phyloP scores from a whole-genome alignment of 1,284 basidiomycete species.

The Trichosporon ovoides region DNA sequence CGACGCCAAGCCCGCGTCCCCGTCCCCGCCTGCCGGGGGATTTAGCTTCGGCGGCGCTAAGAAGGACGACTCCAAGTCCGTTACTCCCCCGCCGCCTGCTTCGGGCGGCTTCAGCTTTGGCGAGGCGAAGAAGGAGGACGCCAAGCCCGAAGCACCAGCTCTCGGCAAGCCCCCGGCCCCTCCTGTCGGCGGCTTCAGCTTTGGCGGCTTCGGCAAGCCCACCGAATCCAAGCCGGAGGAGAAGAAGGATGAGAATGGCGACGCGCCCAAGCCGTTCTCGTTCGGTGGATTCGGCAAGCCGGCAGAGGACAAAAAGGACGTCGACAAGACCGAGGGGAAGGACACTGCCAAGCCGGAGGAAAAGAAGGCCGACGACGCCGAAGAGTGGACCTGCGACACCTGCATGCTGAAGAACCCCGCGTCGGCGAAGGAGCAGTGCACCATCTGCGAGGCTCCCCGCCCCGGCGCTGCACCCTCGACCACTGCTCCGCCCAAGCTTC shows the following conservation, averaged over 20 bases:
- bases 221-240: not conserved
- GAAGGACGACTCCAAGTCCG: not conserved
- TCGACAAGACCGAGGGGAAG: not conserved
- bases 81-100: not conserved
- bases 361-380: not conserved
- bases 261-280: conserved; percentile 1
- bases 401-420: conserved; percentile 54
- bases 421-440: conserved; percentile 53
- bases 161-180: not conserved
- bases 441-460: conserved; percentile 53
- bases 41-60: conserved; percentile 15
- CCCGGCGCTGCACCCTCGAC: conserved; percentile 23
- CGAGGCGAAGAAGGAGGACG: not conserved
- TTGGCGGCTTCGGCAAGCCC: conserved; percentile 17
- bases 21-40: not conserved
- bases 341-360: not conserved
- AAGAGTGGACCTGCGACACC: conserved; percentile 52
- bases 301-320: not conserved
- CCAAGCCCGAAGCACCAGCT: conserved; percentile 5
- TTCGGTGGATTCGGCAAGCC: conserved; percentile 6
- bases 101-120: conserved; percentile 11
- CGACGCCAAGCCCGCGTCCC: not conserved
- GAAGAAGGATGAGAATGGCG: not conserved
- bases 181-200: conserved; percentile 9
- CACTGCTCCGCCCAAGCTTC: not conserved